Conservation (phyloP, 805 yeast genomes). For the Tetrapisispora nanseiensis region DNA sequence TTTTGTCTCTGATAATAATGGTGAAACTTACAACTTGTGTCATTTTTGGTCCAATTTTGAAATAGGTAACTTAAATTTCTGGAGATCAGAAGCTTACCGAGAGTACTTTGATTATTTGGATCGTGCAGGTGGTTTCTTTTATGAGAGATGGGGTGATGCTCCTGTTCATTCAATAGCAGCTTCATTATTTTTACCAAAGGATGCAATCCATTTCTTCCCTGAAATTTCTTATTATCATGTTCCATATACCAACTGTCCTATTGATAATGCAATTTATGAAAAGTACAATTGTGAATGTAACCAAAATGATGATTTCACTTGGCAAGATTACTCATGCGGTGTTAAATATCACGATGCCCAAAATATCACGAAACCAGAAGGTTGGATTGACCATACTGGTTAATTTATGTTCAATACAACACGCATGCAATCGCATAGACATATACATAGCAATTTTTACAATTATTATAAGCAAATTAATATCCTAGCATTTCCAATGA, state of each 20-base stretch:
- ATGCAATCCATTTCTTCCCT: constrained; percentile 60
- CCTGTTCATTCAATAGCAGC: constrained; percentile 81
- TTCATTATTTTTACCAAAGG: constrained; percentile 54
- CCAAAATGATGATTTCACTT: constrained; percentile 62
- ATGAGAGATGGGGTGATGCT: constrained; percentile 90
- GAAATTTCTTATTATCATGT: constrained; percentile 75
- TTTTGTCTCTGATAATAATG: constrained; percentile 62
- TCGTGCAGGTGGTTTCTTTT: constrained; percentile 70
- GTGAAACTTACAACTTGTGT: constrained; percentile 68
- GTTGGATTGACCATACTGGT: constrained; percentile 40
- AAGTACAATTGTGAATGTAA: constrained; percentile 64
- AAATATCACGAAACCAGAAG: constrained; percentile 44
- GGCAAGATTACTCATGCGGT: constrained; percentile 62
- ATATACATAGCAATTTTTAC: not conserved
- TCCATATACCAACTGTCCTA: constrained; percentile 71
- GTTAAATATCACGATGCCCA: constrained; percentile 45
- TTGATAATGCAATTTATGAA: constrained; percentile 47
- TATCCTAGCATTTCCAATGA: too few relatives aligned
- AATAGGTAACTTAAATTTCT: constrained; percentile 63
- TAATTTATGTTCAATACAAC: not conserved
- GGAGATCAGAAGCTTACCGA: constrained; percentile 59
- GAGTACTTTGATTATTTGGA: constrained; percentile 62
- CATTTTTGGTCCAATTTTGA: constrained; percentile 88
- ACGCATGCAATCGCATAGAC: not conserved
- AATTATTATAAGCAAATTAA: too few relatives aligned